Base-by-base conservation (phyloP, 306 rosid genomes). In the Spatholobus suberectus region DNA sequence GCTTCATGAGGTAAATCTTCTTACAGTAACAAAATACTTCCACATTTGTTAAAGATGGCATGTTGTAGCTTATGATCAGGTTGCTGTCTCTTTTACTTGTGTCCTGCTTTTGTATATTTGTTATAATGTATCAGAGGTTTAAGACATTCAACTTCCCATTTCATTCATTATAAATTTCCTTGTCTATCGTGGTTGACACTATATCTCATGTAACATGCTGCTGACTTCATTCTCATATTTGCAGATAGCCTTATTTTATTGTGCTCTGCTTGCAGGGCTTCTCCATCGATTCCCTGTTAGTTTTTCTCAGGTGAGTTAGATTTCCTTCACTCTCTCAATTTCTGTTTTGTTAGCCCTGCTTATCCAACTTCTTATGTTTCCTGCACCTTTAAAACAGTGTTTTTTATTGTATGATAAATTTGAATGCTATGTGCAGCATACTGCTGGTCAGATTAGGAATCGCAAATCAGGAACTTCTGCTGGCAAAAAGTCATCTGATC, bases 161-260 rank as follows among this genome's bases (percentile, higher is more conserved):
- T 24, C 70, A n/a, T 73, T 72, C 76, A 66, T 66, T 73, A 18
- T n/a, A 15, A 6, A 27, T 55, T 73, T 58, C 73, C 63, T 57
- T 37, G 52, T 46, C 32, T 35, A 37, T 69, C 0, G 9, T 8
- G 29, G 72, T 41, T 54, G 35, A 44, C 24, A 9, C 51, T 68
- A 67, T 80, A 58, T 63, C 65, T 73, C 13, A 41, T 26, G 47
- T 26, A 13, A 68, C 67, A 49, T 21, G 29, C 29, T 54, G n/a
- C 83, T 91, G 86, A 82, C 79, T 86, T 87, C 21, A 41, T 10
- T 78, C 69, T 66, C 65, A 32, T 61, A 20, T 80, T 46, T 81
- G 88, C 92, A 96, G 99, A 94, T 91, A 86, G 94, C 97, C 78
- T 55, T 96, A 96, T 92, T 96, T 86, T 96, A 90, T 82, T 93